Base-by-base conservation (phyloP, 352 stramenopile genomes). In the Phytophthora multivora region DNA sequence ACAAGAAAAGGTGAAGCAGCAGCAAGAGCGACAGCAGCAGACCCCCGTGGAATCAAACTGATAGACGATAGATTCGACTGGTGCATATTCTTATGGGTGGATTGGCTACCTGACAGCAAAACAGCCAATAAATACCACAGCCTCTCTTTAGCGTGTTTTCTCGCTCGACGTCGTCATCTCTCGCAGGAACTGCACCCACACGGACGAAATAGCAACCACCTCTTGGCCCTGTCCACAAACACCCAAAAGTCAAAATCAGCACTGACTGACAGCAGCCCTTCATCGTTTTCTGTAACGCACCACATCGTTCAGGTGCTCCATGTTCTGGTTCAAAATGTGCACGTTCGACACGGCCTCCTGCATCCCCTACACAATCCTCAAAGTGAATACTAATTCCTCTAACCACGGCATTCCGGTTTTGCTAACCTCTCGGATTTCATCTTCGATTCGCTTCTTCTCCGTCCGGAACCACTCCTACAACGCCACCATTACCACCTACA, bases 251-350 rank as follows among this genome's bases (percentile, higher is more conserved):
- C 38, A 33, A 26, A 5, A 42, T 16, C 1, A 61, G 16, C 5
- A 47, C 28, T 9, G 28, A 33, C 28, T 33, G 8, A 33, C 9
- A 33, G 1, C 28, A 33, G 28, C 13, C 28, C 28, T 33, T 9
- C 8, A 33, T 33, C 8, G 8, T 33, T 33, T 43, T 7, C 4
- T 11, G n/a, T n/a, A 11, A 76, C 78, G 23, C 45, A 93, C 85
- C 52, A 93, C 81, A 31, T 93, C 85, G 43, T 93, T 91, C 18
- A 91, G 62, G 46, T 93, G 85, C 48, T 91, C 85, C 45, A 93
- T 68, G 40, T 91, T 91, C 54, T 91, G 85, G 56, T 81, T 90
- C 26, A 91, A 57, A 50, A 91, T 93, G 47, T 93, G 79, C 19
- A 91, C 76, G 48, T 91, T 91, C n/a, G 82, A 90, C 26, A 90